Conservation (phyloP, 306 rosid genomes). For the Acacia melanoxylon region DNA sequence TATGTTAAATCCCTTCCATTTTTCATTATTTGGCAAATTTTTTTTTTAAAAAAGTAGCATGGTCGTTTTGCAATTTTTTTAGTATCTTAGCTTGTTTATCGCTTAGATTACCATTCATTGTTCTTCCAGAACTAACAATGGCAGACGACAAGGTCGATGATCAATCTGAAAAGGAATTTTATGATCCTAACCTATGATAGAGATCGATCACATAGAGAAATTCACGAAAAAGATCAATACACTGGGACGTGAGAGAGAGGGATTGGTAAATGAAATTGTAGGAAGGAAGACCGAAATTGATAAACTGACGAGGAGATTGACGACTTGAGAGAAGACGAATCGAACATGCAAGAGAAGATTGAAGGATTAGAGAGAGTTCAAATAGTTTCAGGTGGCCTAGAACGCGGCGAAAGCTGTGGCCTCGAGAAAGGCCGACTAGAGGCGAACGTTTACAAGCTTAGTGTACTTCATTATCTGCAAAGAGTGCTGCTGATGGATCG, state of each 20-base stretch:
- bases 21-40: not conserved
- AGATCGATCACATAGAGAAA: not conserved
- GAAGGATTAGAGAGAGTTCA: conserved; percentile 40
- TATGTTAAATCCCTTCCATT: not conserved
- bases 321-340: conserved; percentile 25
- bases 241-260: conserved; percentile 54
- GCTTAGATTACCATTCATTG: not conserved
- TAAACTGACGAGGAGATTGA: conserved; percentile 45
- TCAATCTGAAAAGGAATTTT: conserved; percentile 31
- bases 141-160: conserved; percentile 39
- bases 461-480: conserved; percentile 39
- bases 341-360: conserved; percentile 35
- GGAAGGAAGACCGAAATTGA: conserved; percentile 39
- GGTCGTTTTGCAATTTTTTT: not conserved
- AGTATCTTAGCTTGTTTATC: not conserved
- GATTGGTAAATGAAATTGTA: conserved; percentile 39
- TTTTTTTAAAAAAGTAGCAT: not conserved
- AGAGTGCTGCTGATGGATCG: conserved; percentile 38
- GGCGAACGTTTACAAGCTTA: conserved; percentile 53
- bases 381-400: conserved; percentile 34
- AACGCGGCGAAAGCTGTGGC: conserved; percentile 39
- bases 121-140: conserved; percentile 36
- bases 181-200: not conserved
- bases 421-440: conserved; percentile 46
- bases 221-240: conserved; percentile 37